Conservation (phyloP, 1,284 basidiomycete species). For the Lignosus rhinocerotis region DNA sequence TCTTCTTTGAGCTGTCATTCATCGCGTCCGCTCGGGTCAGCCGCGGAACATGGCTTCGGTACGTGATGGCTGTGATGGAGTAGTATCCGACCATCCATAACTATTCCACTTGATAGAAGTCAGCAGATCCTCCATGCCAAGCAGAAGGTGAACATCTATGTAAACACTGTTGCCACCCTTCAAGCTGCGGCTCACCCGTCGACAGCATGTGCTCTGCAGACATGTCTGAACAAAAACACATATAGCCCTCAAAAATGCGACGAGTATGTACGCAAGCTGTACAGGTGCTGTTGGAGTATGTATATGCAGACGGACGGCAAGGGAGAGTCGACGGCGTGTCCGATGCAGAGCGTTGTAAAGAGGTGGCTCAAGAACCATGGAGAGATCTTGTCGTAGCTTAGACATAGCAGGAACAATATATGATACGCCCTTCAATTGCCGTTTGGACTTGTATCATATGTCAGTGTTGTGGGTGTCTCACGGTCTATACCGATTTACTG, state of each 20-base stretch:
- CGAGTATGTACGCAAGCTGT: constrained; percentile 49
- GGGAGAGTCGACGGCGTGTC: constrained; percentile 63
- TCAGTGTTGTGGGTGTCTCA: too few species aligned
- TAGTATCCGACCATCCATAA: background rate
- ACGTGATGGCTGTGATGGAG: background rate
- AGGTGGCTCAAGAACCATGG: constrained; percentile 61
- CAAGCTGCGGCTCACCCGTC: background rate
- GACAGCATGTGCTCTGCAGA: constrained; percentile 62
- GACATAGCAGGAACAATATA: too few species aligned
- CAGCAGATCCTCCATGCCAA: constrained; percentile 14
- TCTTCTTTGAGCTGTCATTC: background rate
- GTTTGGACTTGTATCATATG: too few species aligned
- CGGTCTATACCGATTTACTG: too few species aligned
- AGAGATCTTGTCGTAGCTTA: constrained; percentile 1
- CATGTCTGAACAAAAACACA: constrained; percentile 63
- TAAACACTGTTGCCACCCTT: background rate
- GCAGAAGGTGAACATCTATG: constrained; percentile 5
- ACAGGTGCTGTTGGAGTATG: constrained; percentile 60
- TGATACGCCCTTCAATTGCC: too few species aligned
- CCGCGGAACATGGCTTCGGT: background rate
- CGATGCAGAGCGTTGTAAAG: constrained; percentile 50
- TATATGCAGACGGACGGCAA: constrained; percentile 44
- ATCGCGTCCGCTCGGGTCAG: too few species aligned
- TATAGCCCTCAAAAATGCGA: constrained; percentile 66
- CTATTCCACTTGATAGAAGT: background rate